Conservation (phyloP, 495 filamentous ascomycete genomes). For the Elasticomyces elasticus region DNA sequence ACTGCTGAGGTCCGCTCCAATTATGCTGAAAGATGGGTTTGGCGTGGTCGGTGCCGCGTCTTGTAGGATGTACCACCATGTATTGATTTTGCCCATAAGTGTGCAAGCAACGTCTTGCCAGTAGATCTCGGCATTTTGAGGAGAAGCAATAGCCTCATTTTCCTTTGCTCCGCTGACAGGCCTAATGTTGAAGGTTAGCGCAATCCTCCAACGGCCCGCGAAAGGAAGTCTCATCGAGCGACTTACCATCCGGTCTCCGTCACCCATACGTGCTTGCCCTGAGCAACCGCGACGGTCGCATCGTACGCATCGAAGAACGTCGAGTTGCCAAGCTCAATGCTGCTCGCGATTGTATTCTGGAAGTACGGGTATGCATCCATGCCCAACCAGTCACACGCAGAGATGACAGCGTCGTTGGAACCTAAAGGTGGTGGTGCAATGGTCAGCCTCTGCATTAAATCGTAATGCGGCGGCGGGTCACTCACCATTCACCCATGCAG, state of each 20-base stretch:
- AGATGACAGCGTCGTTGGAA: conserved; percentile 61
- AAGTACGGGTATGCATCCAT: conserved; percentile 58
- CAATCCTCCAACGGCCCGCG: neutral
- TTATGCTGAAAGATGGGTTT: conserved; percentile 61
- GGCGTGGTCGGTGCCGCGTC: conserved; percentile 49
- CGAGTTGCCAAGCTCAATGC: conserved; percentile 47
- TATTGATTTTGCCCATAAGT: conserved; percentile 56
- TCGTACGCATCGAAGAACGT: conserved; percentile 55
- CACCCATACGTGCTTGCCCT: conserved; percentile 69
- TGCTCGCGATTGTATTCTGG: conserved; percentile 59
- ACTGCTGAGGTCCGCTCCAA: conserved; percentile 40
- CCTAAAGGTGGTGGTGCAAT: neutral
- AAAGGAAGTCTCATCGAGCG: neutral
- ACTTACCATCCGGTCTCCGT: conserved; percentile 81
- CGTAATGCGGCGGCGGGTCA: no score
- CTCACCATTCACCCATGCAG: conserved; percentile 31
- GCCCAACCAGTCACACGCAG: conserved; percentile 65
- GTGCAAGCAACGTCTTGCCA: conserved; percentile 72
- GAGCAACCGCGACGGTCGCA: conserved; percentile 46
- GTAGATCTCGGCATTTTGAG: conserved; percentile 64
- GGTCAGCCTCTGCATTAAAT: no score
- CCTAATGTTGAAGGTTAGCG: no score
- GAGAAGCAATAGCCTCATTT: conserved; percentile 51
- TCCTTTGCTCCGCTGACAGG: conserved; percentile 56
- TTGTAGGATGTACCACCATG: conserved; percentile 69